A percentile compares a stretch with the other conserved stretches of the same genome.
Conservation (phyloP, 2,329 filamentous ascomycete genomes). For the Erysiphe pulchra region DNA sequence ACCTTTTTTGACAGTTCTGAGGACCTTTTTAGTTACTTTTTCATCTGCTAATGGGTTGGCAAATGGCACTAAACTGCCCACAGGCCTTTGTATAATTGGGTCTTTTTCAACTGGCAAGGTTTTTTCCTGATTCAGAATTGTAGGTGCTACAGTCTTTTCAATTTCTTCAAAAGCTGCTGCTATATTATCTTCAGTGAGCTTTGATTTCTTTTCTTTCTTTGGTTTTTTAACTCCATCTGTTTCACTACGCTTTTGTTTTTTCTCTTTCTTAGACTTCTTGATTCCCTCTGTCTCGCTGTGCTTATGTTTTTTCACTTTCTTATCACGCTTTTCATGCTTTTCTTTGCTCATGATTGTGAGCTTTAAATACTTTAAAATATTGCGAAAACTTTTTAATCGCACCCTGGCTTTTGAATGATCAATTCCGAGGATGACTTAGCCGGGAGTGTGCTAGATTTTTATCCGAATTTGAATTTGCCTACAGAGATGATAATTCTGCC, state of each 20-base stretch:
- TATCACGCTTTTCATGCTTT: constrained; percentile 13
- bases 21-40: constrained; percentile 42
- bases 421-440: too few species aligned
- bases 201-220: constrained; percentile 17
- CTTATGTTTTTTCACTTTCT: constrained; percentile 48
- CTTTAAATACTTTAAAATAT: neutral
- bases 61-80: constrained; percentile 52
- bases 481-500: too few species aligned
- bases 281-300: constrained; percentile 19
- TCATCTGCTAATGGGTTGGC: constrained; percentile 59
- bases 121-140: constrained; percentile 12
- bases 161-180: constrained; percentile 38
- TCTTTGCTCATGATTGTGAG: constrained; percentile 11
- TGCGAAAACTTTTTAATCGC: too few species aligned
- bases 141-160: constrained; percentile 20
- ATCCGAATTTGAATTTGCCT: too few species aligned
- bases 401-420: too few species aligned
- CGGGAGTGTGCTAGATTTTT: too few species aligned
- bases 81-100: constrained; percentile 17
- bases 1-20: constrained; percentile 38
- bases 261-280: constrained; percentile 19
- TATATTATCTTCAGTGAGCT: constrained; percentile 22
- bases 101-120: constrained; percentile 9
- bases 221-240: constrained; percentile 19
- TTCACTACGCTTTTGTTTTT: constrained; percentile 24